Conservation (phyloP, 2,329 filamentous ascomycete species). For the Lecanoromycetidae sp. region DNA sequence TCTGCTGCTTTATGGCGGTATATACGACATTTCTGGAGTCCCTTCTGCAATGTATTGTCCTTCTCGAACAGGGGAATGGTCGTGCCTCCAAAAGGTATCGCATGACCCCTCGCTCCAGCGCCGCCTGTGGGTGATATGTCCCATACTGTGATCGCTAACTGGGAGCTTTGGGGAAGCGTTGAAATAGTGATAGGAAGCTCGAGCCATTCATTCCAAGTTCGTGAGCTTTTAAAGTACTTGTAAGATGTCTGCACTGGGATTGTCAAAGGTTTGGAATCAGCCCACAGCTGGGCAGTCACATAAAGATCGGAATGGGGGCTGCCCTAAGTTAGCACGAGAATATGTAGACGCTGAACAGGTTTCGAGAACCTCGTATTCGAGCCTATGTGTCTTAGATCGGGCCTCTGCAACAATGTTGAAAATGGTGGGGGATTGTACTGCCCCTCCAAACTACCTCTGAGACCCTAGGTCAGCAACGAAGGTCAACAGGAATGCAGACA, state of each 20-base stretch:
- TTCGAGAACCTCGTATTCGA: constrained; percentile 59
- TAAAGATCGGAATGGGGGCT: constrained; percentile 80
- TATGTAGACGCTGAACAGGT: neutral
- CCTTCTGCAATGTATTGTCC: constrained; percentile 82
- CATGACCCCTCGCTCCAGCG: constrained; percentile 57
- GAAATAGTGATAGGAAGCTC: constrained; percentile 74
- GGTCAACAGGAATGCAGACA: constrained; percentile 8
- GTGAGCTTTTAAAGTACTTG: constrained; percentile 65
- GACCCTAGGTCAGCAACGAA: constrained; percentile 15
- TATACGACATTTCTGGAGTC: constrained; percentile 78
- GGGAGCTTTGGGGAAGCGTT: constrained; percentile 66
- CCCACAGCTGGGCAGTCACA: constrained; percentile 86
- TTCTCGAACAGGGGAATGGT: constrained; percentile 85
- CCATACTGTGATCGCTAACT: constrained; percentile 89
- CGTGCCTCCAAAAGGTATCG: constrained; percentile 86
- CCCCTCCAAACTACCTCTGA: constrained; percentile 63
- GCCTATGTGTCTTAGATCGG: constrained; percentile 74
- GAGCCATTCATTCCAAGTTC: constrained; percentile 92
- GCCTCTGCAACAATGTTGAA: constrained; percentile 64
- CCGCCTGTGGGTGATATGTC: constrained; percentile 74
- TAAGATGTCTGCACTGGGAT: constrained; percentile 88
- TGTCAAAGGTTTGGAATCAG: constrained; percentile 86
- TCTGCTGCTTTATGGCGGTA: constrained; percentile 76
- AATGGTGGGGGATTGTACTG: constrained; percentile 61
- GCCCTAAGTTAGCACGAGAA: constrained; percentile 19